Conservation (phyloP, 2,329 filamentous ascomycete species). For the Acrodontium crateriforme region DNA sequence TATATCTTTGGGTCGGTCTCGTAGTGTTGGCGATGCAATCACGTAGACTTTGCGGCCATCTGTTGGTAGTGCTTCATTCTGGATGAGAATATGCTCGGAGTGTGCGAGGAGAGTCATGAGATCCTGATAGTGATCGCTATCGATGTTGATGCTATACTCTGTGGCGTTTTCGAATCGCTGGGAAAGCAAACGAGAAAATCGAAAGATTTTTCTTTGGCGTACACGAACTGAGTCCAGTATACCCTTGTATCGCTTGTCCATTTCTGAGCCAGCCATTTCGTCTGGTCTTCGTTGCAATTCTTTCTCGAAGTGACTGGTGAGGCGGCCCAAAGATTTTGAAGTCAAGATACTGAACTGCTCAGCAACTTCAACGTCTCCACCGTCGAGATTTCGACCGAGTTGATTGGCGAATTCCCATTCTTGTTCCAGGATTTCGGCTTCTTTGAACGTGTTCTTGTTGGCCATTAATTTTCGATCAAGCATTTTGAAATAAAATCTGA, state of each 20-base stretch:
- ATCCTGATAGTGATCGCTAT: constrained; percentile 53
- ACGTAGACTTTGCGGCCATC: constrained; percentile 38
- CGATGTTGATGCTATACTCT: constrained; percentile 76
- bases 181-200: constrained; percentile 80
- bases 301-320: constrained; percentile 82
- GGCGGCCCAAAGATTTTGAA: constrained; percentile 75
- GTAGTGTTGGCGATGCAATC: constrained; percentile 69
- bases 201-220: constrained; percentile 87
- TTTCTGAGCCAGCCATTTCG: constrained; percentile 63
- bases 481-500: constrained; percentile 98
- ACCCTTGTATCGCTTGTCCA: constrained; percentile 95
- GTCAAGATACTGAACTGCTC: constrained; percentile 94
- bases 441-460: constrained; percentile 98
- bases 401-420: constrained; percentile 97
- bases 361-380: constrained; percentile 89
- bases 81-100: constrained; percentile 77
- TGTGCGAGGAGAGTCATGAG: constrained; percentile 69
- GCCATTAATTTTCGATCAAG: constrained; percentile 94
- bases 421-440: constrained; percentile 90
- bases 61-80: constrained; percentile 42
- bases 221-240: constrained; percentile 92
- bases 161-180: constrained; percentile 94
- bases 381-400: constrained; percentile 79
- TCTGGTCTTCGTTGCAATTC: constrained; percentile 76
- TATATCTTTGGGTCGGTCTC: constrained; percentile 64